Evolutionary conservation across 192 early-diverging fungal species (phyloP), one percentile per base, ranked within the genome.

Genomic region (Coemansia sp.): DNA sequence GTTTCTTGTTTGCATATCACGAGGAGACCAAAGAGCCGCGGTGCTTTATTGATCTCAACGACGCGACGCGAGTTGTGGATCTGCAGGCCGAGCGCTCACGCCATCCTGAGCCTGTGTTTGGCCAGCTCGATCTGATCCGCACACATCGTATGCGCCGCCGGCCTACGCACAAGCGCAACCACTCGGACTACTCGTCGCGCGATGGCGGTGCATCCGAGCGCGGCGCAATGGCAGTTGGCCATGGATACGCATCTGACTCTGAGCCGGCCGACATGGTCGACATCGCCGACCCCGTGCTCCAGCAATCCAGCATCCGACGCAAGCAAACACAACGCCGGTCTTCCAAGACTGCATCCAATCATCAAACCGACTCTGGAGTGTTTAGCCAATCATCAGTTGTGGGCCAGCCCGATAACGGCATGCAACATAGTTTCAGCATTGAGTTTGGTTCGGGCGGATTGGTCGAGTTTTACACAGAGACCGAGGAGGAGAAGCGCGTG

Each of bases 1-100:
- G 78, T 1, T 81, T 78, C 52, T 58, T 84, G 53, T 73, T 84
- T 61, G 82, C 82, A 0, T 84, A 78, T 69, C 82, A 84, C 23
- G 82, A 84, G 67, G 75, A 77, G 32, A 68, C 78, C 38, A 66
- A 64, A 23, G 72, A 73, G 54, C 78, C 82, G 32, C 61, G 74
- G 4, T 71, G 74, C 61, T 77, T 84, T 11, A 74, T 84, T 7
- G 82, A 84, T 27, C 63, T 84, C 4, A 84, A 76, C 58, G 71
- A 78, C 22, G 82, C 82, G 3, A 71, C 62, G 4, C 65, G 71
- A 0, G 64, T 84, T 26, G 60, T 84, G 10, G 82, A 84, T 43
- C 57, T 73, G 26, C 55, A 67, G 16, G 47, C 47, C 1, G 65
- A 65, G 23, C 61, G 60, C 16, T 12, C 62, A 29, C 16, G 41